Percentiles rank a stretch among this genome's conserved stretches.
Evolutionary conservation across 2,329 filamentous ascomycete genomes (phyloP).

Genomic region (Elsinoe batatas): DNA sequence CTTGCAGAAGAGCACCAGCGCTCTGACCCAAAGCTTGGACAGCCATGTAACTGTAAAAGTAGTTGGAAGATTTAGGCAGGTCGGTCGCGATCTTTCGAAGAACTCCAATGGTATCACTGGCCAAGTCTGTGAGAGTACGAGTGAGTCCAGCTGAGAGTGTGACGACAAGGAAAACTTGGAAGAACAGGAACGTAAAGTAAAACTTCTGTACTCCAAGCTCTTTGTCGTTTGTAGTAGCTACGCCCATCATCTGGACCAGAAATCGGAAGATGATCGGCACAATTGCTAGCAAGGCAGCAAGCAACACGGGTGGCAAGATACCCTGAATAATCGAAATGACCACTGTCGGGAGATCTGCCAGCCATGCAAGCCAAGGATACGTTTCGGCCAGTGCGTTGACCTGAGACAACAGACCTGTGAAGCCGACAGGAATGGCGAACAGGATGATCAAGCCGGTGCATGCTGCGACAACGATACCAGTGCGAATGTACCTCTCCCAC

Average conservation of each 20-base stretch:
- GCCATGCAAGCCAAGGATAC: constrained; percentile 60
- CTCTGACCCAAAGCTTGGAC: constrained; percentile 86
- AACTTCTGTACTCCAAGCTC: constrained; percentile 80
- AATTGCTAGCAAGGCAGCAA: constrained; percentile 68
- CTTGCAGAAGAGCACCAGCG: constrained; percentile 77
- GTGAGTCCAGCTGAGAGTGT: constrained; percentile 71
- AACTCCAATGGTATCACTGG: constrained; percentile 56
- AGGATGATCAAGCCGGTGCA: constrained; percentile 70
- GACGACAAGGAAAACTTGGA: constrained; percentile 87
- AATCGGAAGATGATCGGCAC: constrained; percentile 70
- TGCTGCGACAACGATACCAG: constrained; percentile 52
- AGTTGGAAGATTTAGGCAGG: constrained; percentile 79
- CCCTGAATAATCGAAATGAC: constrained; percentile 66
- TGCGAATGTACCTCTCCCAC: constrained; percentile 80
- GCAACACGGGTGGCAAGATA: constrained; percentile 69
- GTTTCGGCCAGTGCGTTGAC: constrained; percentile 57
- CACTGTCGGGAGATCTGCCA: constrained; percentile 50
- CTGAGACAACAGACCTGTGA: constrained; percentile 74
- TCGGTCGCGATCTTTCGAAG: constrained; percentile 65
- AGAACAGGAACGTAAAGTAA: constrained; percentile 89
- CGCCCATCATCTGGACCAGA: constrained; percentile 63
- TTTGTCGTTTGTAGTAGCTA: constrained; percentile 69
- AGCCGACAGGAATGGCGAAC: constrained; percentile 85
- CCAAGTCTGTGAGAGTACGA: constrained; percentile 52
- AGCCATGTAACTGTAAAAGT: constrained; percentile 98